Conservation (phyloP, 1,139 yeast genomes). For the Pneumocystis murina region DNA sequence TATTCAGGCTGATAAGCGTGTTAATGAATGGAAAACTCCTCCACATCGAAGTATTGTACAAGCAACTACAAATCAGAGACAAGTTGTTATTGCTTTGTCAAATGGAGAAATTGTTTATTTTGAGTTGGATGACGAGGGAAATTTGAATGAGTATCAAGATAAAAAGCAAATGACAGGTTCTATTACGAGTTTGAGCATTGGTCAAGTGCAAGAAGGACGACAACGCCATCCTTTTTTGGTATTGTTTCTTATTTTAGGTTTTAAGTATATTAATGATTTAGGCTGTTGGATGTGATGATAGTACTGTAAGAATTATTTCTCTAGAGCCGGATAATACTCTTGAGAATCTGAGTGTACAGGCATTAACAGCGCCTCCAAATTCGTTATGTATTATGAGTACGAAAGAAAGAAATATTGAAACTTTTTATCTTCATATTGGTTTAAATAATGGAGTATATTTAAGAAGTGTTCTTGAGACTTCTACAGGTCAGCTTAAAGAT, state of each 20-base stretch:
- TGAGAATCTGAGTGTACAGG: slow-evolving; percentile 51
- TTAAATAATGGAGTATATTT: slow-evolving; percentile 70
- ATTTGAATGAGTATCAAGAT: slow-evolving; percentile 55
- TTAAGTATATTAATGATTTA: background rate
- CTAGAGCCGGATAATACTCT: slow-evolving; percentile 49
- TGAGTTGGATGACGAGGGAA: slow-evolving; percentile 49
- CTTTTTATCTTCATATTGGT: slow-evolving; percentile 52
- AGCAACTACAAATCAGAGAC: slow-evolving; percentile 51
- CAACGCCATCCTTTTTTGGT: slow-evolving; percentile 39
- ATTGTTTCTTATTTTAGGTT: background rate
- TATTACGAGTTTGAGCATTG: slow-evolving; percentile 42
- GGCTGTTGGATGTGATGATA: slow-evolving; percentile 58
- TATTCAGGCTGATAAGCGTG: slow-evolving; percentile 28
- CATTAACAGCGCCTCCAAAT: slow-evolving; percentile 43
- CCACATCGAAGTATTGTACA: slow-evolving; percentile 50
- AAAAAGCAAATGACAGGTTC: slow-evolving; percentile 41
- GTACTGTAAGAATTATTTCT: slow-evolving; percentile 55
- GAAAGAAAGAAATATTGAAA: slow-evolving; percentile 19
- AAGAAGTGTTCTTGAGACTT: slow-evolving; percentile 40
- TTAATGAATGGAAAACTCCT: slow-evolving; percentile 71
- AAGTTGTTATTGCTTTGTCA: slow-evolving; percentile 55
- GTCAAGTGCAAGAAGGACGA: slow-evolving; percentile 35
- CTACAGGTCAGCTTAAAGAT: slow-evolving; percentile 51
- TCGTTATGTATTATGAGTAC: slow-evolving; percentile 35
- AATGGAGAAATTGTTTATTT: slow-evolving; percentile 68